phyloP scores from a whole-genome alignment of 805 yeast species.

The Suhomyces prunicola region DNA sequence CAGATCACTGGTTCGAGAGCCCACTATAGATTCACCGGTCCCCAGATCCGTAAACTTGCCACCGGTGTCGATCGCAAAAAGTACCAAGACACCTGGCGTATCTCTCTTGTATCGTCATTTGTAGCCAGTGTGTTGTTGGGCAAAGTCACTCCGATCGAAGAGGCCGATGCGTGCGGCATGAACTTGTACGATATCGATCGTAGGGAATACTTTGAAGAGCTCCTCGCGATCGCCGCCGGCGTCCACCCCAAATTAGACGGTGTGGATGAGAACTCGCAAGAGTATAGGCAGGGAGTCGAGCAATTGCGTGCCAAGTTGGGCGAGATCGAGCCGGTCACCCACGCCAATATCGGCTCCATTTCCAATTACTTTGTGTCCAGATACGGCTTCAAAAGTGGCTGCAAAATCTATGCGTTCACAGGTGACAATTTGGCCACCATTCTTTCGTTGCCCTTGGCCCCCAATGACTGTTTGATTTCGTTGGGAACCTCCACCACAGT shows the following conservation, averaged over 20 bases:
- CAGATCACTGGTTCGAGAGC: conserved; percentile 79
- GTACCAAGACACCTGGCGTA: conserved; percentile 56
- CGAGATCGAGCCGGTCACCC: conserved; percentile 47
- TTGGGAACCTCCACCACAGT: conserved; percentile 93
- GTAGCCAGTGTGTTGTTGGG: conserved; percentile 71
- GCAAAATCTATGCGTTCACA: conserved; percentile 71
- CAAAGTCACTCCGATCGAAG: conserved; percentile 60
- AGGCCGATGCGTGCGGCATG: conserved; percentile 92
- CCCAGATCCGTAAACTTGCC: conserved; percentile 78
- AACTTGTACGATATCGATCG: conserved; percentile 73
- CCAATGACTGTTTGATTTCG: conserved; percentile 75
- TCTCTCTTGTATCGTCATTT: conserved; percentile 77
- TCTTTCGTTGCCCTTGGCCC: conserved; percentile 70
- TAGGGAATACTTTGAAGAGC: conserved; percentile 51
- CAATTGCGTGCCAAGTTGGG: conserved; percentile 55
- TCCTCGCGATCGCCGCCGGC: conserved; percentile 55
- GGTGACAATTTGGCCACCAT: conserved; percentile 92
- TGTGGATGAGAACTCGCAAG: conserved; percentile 15
- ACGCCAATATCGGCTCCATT: conserved; percentile 48
- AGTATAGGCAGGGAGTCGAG: conserved; percentile 25
- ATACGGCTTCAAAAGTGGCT: conserved; percentile 59
- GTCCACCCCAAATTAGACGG: conserved; percentile 44
- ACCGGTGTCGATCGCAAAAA: conserved; percentile 48
- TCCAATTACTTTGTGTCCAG: conserved; percentile 58
- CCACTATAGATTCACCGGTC: conserved; percentile 86